Conservation (phyloP, 2,329 filamentous ascomycete species). For the Pseudogymnoascus sp. region DNA sequence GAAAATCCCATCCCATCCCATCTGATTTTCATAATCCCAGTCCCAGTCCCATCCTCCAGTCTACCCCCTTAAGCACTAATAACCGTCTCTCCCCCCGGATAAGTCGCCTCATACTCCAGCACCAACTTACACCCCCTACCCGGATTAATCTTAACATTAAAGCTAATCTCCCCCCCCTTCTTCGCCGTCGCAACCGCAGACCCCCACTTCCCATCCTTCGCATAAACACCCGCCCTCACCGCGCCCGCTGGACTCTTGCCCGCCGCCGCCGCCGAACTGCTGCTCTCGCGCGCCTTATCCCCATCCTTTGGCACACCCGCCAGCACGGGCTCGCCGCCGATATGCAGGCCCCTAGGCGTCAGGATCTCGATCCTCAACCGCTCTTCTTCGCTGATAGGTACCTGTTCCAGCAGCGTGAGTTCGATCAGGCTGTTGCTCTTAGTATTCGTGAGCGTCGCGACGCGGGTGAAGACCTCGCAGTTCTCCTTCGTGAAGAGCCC, state of each 20-base stretch:
- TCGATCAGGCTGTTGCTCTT: slow-evolving; percentile 34
- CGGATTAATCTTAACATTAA: slow-evolving; percentile 50
- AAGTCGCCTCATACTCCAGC: slow-evolving; percentile 53
- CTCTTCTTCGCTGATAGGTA: slow-evolving; percentile 55
- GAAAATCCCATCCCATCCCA: background rate
- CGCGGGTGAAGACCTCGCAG: slow-evolving; percentile 41
- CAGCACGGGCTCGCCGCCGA: slow-evolving; percentile 31
- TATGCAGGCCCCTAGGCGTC: slow-evolving; percentile 39
- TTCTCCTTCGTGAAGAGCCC: slow-evolving; percentile 48
- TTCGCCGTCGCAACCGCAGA: slow-evolving; percentile 44
- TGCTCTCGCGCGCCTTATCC: background rate
- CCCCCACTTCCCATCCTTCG: slow-evolving; percentile 39
- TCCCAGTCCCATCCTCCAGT: background rate
- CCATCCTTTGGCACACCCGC: slow-evolving; percentile 26
- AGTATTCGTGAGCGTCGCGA: slow-evolving; percentile 44
- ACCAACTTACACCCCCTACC: slow-evolving; percentile 48
- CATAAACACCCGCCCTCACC: slow-evolving; percentile 16
- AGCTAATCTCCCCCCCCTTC: slow-evolving; percentile 49
- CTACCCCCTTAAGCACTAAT: slow-evolving; percentile 15
- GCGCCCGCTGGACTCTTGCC: slow-evolving; percentile 16
- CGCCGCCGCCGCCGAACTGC: background rate
- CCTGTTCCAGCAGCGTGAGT: slow-evolving; percentile 49
- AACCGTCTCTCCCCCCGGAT: slow-evolving; percentile 43
- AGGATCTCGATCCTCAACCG: slow-evolving; percentile 43
- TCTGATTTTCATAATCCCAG: background rate